Percentiles rank a stretch among this genome's conserved stretches.
phyloP scores from a whole-genome alignment of 768 basidiomycete genomes.

The Fibroporia radiculosa region DNA sequence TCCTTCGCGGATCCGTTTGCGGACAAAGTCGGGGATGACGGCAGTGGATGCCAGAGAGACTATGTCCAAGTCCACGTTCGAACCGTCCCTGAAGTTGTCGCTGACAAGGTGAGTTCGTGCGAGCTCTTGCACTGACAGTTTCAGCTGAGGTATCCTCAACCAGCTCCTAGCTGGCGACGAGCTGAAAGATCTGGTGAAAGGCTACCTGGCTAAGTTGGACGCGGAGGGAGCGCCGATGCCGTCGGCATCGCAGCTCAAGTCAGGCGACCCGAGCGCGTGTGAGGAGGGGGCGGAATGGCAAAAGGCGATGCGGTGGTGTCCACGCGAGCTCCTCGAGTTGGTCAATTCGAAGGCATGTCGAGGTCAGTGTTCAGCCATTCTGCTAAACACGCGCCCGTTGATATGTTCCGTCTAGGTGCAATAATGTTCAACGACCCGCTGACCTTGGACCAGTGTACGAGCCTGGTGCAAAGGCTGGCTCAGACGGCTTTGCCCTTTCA shows the following conservation, averaged over 20 bases:
- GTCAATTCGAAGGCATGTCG: conserved; percentile 95
- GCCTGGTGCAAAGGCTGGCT: conserved; percentile 60
- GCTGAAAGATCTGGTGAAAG: conserved; percentile 68
- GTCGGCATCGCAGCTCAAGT: background rate
- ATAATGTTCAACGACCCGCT: conserved; percentile 95
- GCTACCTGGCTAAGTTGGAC: conserved; percentile 57
- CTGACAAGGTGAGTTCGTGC: conserved; percentile 47
- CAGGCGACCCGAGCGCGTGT: background rate
- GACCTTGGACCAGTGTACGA: conserved; percentile 55
- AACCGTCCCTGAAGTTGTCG: conserved; percentile 61
- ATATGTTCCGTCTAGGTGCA: conserved; percentile 50
- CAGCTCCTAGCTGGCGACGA: conserved; percentile 65
- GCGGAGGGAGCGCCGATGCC: conserved; percentile 26
- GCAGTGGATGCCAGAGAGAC: conserved; percentile 23
- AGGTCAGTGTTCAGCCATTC: conserved; percentile 47
- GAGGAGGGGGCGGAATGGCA: conserved; percentile 40
- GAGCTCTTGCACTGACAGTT: conserved; percentile 7
- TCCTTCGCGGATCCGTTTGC: conserved; percentile 11
- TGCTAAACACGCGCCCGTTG: background rate
- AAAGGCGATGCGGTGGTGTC: conserved; percentile 72
- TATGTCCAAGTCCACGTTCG: conserved; percentile 63
- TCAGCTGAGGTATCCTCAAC: conserved; percentile 8
- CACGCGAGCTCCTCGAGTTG: conserved; percentile 73
- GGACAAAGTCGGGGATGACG: conserved; percentile 11
- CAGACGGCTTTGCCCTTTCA: conserved; percentile 82